Evolutionary conservation across 2,329 filamentous ascomycete species (phyloP), one percentile per base, ranked within the genome.

Genomic region (Stemphylium lycopersici): DNA sequence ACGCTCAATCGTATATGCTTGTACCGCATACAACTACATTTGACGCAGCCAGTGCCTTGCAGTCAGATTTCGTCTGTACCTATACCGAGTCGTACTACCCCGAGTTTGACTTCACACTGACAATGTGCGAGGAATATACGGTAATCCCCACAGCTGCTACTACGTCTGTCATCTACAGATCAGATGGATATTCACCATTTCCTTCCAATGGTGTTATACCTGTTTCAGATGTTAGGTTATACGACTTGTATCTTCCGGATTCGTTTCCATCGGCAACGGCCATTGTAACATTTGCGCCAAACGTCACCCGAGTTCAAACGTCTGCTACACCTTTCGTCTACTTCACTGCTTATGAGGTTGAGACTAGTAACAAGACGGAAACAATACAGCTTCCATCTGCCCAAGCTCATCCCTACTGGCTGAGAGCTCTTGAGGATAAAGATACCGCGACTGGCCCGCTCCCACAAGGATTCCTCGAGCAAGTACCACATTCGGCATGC

Each of bases 281-380:
- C 18, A 58, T 58, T 2, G 40, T 72, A 4, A 61, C 64, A 6
- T 47, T 70, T 26, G 62, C 63, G 4, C 66, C 67, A 11, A 67
- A 68, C 26, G 32, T 49, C 6, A 71, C 66, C 3, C 55, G 39
- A 33, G 52, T 63, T 20, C 61, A 69, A 29, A 69, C 69, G 3
- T 73, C 71, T 13, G 68, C 62, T 39, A 78, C 77, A 1, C 75
- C 78, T 0, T 77, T 79, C 40, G 71, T 79, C 6, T 76, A 77
- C 54, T 78, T 80, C 58, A 75, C 73, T 15, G 66, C 67, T 4
- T 80, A 79, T 53, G 76, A 79, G 52, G 67, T 80, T n/a, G 73
- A 76, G 44, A 70, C 54, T 24, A 56, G 53, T 10, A 71, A 71
- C 36, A 62, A 53, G 0, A 78, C 77, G 3, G 47, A 65, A 20